These are phyloP conservation scores for Boletellus sp. DNA, from an alignment of 1,284 basidiomycete species.

Conservation along the genomic window DNA sequence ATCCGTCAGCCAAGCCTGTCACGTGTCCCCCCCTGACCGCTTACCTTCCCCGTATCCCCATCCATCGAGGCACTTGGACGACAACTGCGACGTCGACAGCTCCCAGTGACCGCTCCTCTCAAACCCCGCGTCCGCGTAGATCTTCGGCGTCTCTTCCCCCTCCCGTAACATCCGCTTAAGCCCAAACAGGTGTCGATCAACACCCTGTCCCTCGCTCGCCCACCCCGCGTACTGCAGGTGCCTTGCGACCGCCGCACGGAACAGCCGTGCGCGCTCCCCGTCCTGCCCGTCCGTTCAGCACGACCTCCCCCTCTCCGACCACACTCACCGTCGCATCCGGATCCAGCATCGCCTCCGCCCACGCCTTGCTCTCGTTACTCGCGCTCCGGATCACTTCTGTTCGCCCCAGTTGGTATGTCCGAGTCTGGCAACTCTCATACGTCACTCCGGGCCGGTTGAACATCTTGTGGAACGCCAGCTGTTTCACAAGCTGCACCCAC, in stretches of 20 bases:
- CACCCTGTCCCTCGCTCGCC: conserved; percentile 92
- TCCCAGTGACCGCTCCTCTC: conserved; percentile 83
- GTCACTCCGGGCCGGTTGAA: conserved; percentile 76
- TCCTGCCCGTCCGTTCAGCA: conserved; percentile 41
- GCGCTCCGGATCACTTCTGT: conserved; percentile 93
- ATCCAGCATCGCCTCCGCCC: conserved; percentile 86
- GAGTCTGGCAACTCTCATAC: conserved; percentile 94
- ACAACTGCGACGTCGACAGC: conserved; percentile 87
- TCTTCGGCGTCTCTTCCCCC: conserved; percentile 72
- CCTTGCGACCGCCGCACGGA: conserved; percentile 75
- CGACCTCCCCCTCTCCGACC: background rate
- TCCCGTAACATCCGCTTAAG: conserved; percentile 80
- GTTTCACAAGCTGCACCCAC: conserved; percentile 93
- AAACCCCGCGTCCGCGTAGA: conserved; percentile 81
- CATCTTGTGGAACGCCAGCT: conserved; percentile 92
- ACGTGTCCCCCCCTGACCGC: conserved; percentile 19
- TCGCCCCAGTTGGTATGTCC: conserved; percentile 87
- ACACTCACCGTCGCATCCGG: conserved; percentile 47
- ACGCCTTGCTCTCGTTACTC: conserved; percentile 81
- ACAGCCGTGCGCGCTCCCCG: conserved; percentile 61
- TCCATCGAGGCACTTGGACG: conserved; percentile 80
- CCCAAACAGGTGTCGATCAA: conserved; percentile 94
- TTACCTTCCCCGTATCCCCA: conserved; percentile 97
- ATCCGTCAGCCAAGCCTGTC: conserved; percentile 2
- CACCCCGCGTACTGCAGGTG: conserved; percentile 88